Evolutionary conservation across 495 filamentous ascomycete species (phyloP).

Genomic region (Aspergillus ostianus): DNA sequence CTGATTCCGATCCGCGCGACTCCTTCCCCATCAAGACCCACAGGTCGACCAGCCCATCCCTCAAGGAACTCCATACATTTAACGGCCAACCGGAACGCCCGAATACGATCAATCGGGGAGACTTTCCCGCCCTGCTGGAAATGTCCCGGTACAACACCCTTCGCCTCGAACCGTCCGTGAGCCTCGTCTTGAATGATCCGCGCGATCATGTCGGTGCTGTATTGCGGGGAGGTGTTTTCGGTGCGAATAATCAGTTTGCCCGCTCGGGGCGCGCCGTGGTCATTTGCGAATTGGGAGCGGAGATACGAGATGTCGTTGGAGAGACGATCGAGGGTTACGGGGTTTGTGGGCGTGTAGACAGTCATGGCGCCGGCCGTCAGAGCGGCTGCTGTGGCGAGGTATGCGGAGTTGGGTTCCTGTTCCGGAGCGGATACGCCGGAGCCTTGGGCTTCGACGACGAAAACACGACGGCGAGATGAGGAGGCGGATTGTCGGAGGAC

Average conservation of each 20-base stretch:
- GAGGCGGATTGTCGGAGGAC: conserved; percentile 93
- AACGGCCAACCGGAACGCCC: conserved; percentile 85
- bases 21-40: conserved; percentile 63
- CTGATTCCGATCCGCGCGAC: conserved; percentile 83
- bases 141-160: conserved; percentile 89
- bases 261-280: conserved; percentile 81
- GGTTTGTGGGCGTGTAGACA: conserved; percentile 94
- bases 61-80: conserved; percentile 88
- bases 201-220: conserved; percentile 84
- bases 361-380: conserved; percentile 83
- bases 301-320: conserved; percentile 83
- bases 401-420: conserved; percentile 93
- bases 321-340: conserved; percentile 85
- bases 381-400: conserved; percentile 86
- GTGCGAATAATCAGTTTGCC: conserved; percentile 91
- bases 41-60: conserved; percentile 58
- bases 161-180: conserved; percentile 80
- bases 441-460: conserved; percentile 95
- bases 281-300: conserved; percentile 73
- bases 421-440: conserved; percentile 60
- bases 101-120: conserved; percentile 87
- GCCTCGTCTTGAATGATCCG: conserved; percentile 91
- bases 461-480: conserved; percentile 82
- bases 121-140: conserved; percentile 93
- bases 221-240: conserved; percentile 82